Conservation (phyloP, 2,329 filamentous ascomycete genomes). For the Lecanicillium sp. region DNA sequence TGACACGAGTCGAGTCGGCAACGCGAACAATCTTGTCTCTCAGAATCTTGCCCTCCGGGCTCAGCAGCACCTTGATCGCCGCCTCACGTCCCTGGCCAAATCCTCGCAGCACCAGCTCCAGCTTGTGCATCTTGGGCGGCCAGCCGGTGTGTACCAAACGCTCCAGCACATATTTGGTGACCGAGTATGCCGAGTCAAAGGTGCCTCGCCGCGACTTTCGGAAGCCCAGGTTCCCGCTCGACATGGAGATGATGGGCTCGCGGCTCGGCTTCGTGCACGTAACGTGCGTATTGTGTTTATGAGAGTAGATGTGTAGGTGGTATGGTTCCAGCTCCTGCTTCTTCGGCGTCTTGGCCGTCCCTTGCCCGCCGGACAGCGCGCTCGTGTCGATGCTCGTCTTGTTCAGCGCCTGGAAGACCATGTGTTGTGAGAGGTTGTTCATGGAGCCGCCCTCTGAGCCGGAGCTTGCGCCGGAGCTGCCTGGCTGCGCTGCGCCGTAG, state of each 20-base stretch:
- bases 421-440: constrained; percentile 26
- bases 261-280: constrained; percentile 79
- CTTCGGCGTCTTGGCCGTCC: constrained; percentile 15
- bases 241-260: constrained; percentile 70
- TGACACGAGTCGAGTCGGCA: constrained; percentile 79
- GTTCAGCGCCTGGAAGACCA: constrained; percentile 30
- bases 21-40: constrained; percentile 70
- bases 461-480: constrained; percentile 10
- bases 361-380: constrained; percentile 16
- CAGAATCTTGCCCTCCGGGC: constrained; percentile 71
- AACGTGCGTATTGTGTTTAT: constrained; percentile 93
- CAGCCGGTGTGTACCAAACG: constrained; percentile 77
- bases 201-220: constrained; percentile 69
- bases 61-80: constrained; percentile 80
- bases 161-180: constrained; percentile 75
- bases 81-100: constrained; percentile 86
- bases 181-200: constrained; percentile 89
- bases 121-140: constrained; percentile 62
- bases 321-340: constrained; percentile 53
- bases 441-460: constrained; percentile 19
- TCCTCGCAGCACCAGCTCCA: constrained; percentile 78
- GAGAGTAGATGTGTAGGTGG: constrained; percentile 79
- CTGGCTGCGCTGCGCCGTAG: constrained; percentile 19
- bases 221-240: constrained; percentile 87
- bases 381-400: constrained; percentile 26